Conservation (phyloP, 1,139 yeast species). For the Pichia inconspicua region DNA sequence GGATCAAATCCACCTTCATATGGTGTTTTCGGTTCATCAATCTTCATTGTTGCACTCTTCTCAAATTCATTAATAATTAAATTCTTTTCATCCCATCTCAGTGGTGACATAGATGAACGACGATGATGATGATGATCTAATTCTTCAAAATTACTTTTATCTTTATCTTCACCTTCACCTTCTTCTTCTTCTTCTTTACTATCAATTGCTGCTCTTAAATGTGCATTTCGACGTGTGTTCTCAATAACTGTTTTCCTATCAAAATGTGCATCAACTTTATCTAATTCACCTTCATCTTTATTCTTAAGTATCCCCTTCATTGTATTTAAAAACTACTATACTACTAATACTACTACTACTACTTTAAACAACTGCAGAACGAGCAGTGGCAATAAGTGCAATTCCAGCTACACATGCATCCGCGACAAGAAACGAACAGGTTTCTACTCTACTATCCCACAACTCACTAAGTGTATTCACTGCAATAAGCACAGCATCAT, state of each 20-base stretch:
- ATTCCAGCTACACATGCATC: not conserved
- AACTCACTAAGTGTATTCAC: not conserved
- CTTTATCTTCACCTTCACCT: not conserved
- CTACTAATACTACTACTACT: not conserved
- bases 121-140: not conserved
- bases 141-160: too few relatives aligned
- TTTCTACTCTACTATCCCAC: not conserved
- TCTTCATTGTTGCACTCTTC: conserved; percentile 68
- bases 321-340: not conserved
- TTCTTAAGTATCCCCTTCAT: not conserved
- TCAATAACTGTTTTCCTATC: conserved; percentile 40
- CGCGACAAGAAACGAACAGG: not conserved
- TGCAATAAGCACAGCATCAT: conserved; percentile 1
- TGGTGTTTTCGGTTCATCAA: conserved; percentile 97
- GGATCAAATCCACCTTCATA: conserved; percentile 91
- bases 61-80: conserved; percentile 61
- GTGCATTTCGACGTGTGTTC: conserved; percentile 39
- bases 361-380: not conserved
- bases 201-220: conserved; percentile 3
- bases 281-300: not conserved
- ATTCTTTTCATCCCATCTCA: conserved; percentile 71
- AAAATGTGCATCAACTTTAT: conserved; percentile 13
- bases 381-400: not conserved
- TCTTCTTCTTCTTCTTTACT: not conserved
- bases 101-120: conserved; percentile 29